phyloP scores from a whole-genome alignment of 2,329 filamentous ascomycete species.

The Trichoderma citrinoviride region DNA sequence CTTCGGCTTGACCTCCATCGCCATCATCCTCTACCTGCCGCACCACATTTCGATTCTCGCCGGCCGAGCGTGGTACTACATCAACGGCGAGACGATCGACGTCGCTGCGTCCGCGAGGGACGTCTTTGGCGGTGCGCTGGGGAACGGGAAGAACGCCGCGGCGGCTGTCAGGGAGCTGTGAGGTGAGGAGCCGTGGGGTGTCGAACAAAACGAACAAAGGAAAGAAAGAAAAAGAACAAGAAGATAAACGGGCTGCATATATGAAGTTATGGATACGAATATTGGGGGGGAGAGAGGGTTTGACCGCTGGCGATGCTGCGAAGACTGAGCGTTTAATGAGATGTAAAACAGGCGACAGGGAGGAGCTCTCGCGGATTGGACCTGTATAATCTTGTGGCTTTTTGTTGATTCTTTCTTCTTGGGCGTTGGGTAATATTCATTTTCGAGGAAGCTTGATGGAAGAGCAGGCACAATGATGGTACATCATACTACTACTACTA shows the following conservation, averaged over 20 bases:
- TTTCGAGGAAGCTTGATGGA: not conserved
- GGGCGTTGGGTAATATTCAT: slow-evolving; percentile 4
- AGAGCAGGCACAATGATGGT: slow-evolving; percentile 16
- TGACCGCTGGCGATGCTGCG: not conserved
- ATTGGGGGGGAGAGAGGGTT: not conserved
- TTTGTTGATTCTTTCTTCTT: not conserved
- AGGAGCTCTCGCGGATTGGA: not conserved
- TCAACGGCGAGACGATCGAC: slow-evolving; percentile 71
- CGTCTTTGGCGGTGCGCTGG: slow-evolving; percentile 29
- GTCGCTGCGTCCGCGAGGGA: slow-evolving; percentile 39
- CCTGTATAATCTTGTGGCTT: not conserved
- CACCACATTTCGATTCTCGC: slow-evolving; percentile 82
- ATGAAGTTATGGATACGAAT: slow-evolving; percentile 10
- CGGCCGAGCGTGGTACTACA: slow-evolving; percentile 91
- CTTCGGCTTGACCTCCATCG: slow-evolving; percentile 80
- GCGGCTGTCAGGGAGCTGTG: slow-evolving; percentile 36
- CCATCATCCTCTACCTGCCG: slow-evolving; percentile 87
- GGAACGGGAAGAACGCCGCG: slow-evolving; percentile 27
- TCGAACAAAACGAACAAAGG: not conserved
- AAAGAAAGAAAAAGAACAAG: not conserved
- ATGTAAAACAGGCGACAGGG: not conserved
- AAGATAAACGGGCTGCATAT: not conserved
- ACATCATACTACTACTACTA: slow-evolving; percentile 4
- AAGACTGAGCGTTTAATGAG: not conserved
- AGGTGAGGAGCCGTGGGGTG: too few species aligned